Conservation (phyloP, 2,329 filamentous ascomycete species). For the Domatiomyces catenatus region DNA sequence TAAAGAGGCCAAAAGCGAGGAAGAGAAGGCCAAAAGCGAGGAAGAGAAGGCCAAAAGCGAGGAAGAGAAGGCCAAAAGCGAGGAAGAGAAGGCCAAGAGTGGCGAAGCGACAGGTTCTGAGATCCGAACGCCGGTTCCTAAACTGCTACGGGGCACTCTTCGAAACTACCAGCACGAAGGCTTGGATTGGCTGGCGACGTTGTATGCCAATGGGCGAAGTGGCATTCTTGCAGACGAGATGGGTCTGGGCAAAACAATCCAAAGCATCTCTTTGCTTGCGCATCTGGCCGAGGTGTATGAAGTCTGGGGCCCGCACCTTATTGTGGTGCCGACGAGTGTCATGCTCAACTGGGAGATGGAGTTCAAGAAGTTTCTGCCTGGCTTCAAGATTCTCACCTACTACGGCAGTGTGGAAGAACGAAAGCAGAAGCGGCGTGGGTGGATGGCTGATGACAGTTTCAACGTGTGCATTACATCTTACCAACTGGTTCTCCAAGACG, state of each 20-base stretch:
- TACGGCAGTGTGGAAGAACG: constrained; percentile 90
- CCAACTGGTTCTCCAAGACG: constrained; percentile 85
- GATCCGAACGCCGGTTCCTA: constrained; percentile 35
- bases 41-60: constrained; percentile 8
- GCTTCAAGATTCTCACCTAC: constrained; percentile 95
- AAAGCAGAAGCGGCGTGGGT: constrained; percentile 76
- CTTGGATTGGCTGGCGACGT: constrained; percentile 87
- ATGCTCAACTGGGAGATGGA: constrained; percentile 99
- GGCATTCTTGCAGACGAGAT: constrained; percentile 96
- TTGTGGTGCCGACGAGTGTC: constrained; percentile 93
- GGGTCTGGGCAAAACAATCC: constrained; percentile 95
- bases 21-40: too few relatives aligned
- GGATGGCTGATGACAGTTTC: constrained; percentile 86
- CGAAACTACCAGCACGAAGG: constrained; percentile 95
- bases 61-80: background rate
- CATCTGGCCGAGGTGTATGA: constrained; percentile 81
- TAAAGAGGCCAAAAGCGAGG: constrained; percentile 14
- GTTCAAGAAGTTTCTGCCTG: constrained; percentile 95
- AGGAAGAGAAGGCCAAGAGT: constrained; percentile 9
- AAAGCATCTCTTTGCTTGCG: constrained; percentile 85
- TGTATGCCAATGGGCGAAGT: constrained; percentile 86
- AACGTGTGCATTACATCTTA: constrained; percentile 98
- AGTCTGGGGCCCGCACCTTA: constrained; percentile 89
- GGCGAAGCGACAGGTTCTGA: constrained; percentile 12
- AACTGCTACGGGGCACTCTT: constrained; percentile 70